A percentile compares a stretch with the other conserved stretches of the same genome.
Evolutionary conservation across 768 basidiomycete genomes (phyloP).

Genomic region (Rhodotorula kratochvilovae): DNA sequence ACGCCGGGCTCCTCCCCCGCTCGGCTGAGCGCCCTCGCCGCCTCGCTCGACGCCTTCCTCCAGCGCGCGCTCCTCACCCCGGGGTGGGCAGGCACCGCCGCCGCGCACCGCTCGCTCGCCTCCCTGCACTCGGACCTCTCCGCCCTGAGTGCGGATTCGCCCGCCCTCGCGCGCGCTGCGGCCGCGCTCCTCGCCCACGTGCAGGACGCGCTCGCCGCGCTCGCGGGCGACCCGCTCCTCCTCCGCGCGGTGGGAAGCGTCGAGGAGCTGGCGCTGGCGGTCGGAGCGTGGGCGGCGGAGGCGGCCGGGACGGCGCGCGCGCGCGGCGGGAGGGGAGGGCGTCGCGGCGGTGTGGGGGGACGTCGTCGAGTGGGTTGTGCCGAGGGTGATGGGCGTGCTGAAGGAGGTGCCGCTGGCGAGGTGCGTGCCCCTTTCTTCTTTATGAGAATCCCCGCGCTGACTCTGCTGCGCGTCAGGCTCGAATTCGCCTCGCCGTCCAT

Average conservation of each 20-base stretch:
- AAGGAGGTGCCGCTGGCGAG: constrained; percentile 22
- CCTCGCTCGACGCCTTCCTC: constrained; percentile 6
- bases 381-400: constrained; percentile 21
- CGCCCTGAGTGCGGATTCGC: no score
- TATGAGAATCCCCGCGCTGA: rapidly evolving
- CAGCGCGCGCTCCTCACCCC: neutral
- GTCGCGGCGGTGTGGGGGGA: constrained; percentile 15
- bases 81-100: constrained; percentile 1
- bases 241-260: neutral
- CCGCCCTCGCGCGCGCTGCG: neutral
- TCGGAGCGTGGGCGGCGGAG: constrained; percentile 2
- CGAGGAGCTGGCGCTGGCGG: neutral
- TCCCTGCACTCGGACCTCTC: neutral
- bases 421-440: neutral
- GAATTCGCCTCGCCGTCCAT: constrained; percentile 18
- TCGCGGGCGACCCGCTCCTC: constrained; percentile 12
- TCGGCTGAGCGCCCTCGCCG: neutral
- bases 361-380: constrained; percentile 35
- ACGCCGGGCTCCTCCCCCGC: neutral
- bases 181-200: neutral
- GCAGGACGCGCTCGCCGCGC: neutral
- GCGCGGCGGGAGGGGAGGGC: neutral
- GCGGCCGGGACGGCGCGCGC: neutral
- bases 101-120: neutral
- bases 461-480: neutral